Conservation (phyloP, 352 stramenopile genomes). For the Phytophthora pisi region DNA sequence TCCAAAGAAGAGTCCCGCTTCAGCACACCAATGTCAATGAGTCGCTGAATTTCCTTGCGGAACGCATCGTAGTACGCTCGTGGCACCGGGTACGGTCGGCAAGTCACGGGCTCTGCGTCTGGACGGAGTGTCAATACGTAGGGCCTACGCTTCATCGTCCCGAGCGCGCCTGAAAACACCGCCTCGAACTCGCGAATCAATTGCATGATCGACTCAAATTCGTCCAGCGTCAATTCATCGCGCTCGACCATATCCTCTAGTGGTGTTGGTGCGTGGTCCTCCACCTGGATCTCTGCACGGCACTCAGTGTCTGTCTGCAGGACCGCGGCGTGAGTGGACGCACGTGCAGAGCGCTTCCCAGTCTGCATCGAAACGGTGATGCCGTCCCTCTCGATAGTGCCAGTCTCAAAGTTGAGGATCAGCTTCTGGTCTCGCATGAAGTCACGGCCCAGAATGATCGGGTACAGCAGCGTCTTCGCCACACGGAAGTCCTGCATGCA, state of each 20-base stretch:
- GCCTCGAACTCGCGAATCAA: neutral
- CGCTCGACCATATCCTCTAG: too few relatives aligned
- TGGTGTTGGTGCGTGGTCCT: too few relatives aligned
- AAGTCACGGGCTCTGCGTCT: neutral
- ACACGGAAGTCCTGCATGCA: neutral
- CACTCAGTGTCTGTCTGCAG: neutral
- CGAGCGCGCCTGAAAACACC: neutral
- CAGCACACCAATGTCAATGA: constrained; percentile 7
- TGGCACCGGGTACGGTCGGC: neutral
- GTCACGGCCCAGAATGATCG: neutral
- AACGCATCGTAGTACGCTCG: neutral
- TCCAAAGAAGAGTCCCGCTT: constrained; percentile 1
- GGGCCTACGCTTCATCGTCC: neutral
- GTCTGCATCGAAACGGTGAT: neutral
- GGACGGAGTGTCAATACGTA: neutral
- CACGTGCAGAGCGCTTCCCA: too few relatives aligned
- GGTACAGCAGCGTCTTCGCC: neutral
- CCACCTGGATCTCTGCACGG: too few relatives aligned
- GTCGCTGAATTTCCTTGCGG: neutral
- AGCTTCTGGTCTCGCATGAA: constrained; percentile 2
- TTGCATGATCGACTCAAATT: neutral
- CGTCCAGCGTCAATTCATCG: too few relatives aligned
- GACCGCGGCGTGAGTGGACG: neutral
- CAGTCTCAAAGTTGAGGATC: neutral
- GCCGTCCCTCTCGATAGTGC: neutral